Conservation (phyloP, 768 basidiomycete species). For the Amanita thiersii region DNA sequence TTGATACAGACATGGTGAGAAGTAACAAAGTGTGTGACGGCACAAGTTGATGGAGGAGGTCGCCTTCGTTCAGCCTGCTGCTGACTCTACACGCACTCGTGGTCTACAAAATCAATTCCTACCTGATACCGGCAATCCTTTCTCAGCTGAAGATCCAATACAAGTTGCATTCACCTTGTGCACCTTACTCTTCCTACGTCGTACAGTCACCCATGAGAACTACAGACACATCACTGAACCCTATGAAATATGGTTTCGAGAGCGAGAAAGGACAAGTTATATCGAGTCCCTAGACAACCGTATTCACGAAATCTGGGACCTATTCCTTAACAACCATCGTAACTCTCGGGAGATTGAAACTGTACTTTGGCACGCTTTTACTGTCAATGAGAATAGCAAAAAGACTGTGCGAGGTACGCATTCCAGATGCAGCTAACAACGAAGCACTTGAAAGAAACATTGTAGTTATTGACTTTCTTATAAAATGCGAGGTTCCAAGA, state of each 20-base stretch:
- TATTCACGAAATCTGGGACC: slow-evolving; percentile 27
- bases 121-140: slow-evolving; percentile 3
- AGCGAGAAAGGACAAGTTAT: slow-evolving; percentile 15
- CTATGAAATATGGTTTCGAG: slow-evolving; percentile 36
- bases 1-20: slow-evolving; percentile 45
- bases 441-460: slow-evolving; percentile 3
- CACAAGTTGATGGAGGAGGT: too few relatives aligned
- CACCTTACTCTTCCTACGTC: slow-evolving; percentile 27
- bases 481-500: slow-evolving; percentile 21
- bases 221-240: slow-evolving; percentile 20
- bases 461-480: slow-evolving; percentile 36
- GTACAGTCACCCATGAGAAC: slow-evolving; percentile 13
- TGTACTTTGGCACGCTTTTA: slow-evolving; percentile 41
- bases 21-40: background rate
- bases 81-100: slow-evolving; percentile 2
- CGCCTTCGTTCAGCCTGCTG: background rate
- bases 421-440: background rate
- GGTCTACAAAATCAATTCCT: slow-evolving; percentile 4
- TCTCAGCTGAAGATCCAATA: slow-evolving; percentile 5
- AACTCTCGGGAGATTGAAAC: slow-evolving; percentile 33
- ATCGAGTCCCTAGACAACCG: slow-evolving; percentile 24
- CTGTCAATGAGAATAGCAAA: slow-evolving; percentile 18
- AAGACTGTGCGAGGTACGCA: slow-evolving; percentile 22
- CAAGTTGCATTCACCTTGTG: slow-evolving; percentile 5
- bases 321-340: slow-evolving; percentile 33